Conservation (phyloP, 2,329 filamentous ascomycete genomes). For the Plectosphaerella plurivora region DNA sequence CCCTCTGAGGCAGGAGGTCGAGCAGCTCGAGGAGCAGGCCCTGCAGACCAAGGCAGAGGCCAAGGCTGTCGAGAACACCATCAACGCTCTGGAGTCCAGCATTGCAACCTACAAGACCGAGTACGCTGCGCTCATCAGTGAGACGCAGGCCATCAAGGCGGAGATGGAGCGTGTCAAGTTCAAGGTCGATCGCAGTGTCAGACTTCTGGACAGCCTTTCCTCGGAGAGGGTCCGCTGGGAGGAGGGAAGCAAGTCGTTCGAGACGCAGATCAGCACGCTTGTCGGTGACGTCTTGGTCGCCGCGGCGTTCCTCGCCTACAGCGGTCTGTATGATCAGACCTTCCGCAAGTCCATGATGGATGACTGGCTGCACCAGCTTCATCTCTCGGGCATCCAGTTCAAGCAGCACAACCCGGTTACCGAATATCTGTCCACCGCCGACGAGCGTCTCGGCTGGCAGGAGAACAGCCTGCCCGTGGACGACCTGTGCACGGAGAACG, state of each 20-base stretch:
- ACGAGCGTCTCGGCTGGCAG: conserved; percentile 93
- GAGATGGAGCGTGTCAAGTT: conserved; percentile 97
- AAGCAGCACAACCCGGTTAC: conserved; percentile 93
- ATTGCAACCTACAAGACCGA: conserved; percentile 95
- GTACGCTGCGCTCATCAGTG: conserved; percentile 92
- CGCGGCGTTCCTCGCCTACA: conserved; percentile 96
- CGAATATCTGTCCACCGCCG: conserved; percentile 93
- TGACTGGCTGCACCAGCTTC: conserved; percentile 92
- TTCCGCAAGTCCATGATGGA: conserved; percentile 98
- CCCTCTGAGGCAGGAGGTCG: conserved; percentile 85
- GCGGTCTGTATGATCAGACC: conserved; percentile 94
- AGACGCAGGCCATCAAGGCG: conserved; percentile 93
- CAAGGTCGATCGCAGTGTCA: conserved; percentile 95
- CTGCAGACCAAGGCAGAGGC: conserved; percentile 91
- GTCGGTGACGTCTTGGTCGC: conserved; percentile 94
- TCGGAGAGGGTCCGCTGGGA: conserved; percentile 95
- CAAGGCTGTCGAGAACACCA: conserved; percentile 84
- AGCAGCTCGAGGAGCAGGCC: conserved; percentile 79
- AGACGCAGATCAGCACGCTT: conserved; percentile 94
- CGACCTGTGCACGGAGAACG: conserved; percentile 97
- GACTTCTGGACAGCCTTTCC: conserved; percentile 88
- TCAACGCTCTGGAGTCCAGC: conserved; percentile 77
- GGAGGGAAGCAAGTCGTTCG: conserved; percentile 94
- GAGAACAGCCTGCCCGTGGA: conserved; percentile 90
- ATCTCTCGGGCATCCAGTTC: conserved; percentile 86